phyloP scores from a whole-genome alignment of 2,329 filamentous ascomycete genomes.

The Trematosphaeria pertusa region DNA sequence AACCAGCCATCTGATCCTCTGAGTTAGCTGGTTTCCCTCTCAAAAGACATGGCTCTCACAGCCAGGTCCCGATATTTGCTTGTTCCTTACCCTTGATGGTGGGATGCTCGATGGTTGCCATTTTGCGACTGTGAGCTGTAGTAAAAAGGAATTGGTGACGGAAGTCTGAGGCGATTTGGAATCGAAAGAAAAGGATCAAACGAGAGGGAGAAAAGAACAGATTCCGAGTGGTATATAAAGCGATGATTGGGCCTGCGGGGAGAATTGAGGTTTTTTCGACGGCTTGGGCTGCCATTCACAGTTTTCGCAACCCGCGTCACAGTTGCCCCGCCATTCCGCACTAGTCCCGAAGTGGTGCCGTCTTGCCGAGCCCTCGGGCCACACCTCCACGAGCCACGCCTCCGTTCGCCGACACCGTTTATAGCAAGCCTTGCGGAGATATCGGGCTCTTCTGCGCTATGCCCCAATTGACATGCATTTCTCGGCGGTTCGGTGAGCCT shows the following conservation, averaged over 20 bases:
- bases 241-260: constrained; percentile 29
- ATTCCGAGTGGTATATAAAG: constrained; percentile 27
- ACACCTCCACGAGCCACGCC: no score
- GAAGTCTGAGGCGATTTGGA: not conserved
- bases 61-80: no score
- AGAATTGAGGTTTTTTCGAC: constrained; percentile 28
- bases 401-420: no score
- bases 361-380: not conserved
- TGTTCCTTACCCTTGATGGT: constrained; percentile 74
- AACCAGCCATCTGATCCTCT: constrained; percentile 91
- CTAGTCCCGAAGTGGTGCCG: not conserved
- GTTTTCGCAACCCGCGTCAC: constrained; percentile 32
- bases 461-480: no score
- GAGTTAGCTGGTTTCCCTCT: no score
- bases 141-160: not conserved
- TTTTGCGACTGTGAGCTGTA: constrained; percentile 50
- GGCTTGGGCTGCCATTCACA: constrained; percentile 28
- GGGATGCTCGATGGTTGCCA: constrained; percentile 74
- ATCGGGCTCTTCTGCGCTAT: no score
- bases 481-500: no score
- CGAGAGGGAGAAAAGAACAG: constrained; percentile 13
- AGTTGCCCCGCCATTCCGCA: constrained; percentile 21
- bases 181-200: constrained; percentile 1
- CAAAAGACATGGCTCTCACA: no score
- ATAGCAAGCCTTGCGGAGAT: no score